Conservation (phyloP, 179 eudicot genomes). For the Sideroxylon spinosum region DNA sequence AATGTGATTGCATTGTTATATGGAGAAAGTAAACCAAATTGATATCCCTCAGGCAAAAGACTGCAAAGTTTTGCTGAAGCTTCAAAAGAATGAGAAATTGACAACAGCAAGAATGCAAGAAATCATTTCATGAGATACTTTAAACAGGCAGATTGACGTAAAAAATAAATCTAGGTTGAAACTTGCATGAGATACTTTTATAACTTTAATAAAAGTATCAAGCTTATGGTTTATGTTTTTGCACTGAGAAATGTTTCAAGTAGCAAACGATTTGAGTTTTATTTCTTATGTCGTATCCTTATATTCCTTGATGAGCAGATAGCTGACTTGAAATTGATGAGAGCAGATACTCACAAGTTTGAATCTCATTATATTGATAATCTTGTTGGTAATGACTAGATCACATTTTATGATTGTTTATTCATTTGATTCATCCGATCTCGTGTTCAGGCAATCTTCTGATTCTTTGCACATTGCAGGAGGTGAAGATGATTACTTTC, state of each 20-base stretch:
- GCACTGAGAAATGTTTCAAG: background rate
- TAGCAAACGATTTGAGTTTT: background rate
- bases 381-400: slow-evolving; percentile 66
- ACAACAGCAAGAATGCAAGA: no score
- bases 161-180: background rate
- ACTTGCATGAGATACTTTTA: background rate
- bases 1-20: no score
- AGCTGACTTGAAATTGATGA: slow-evolving; percentile 64
- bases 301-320: slow-evolving; percentile 45
- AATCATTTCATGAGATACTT: no score
- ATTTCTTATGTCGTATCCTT: background rate
- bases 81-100: no score
- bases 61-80: no score
- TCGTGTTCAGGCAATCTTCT: slow-evolving; percentile 7
- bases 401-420: slow-evolving; percentile 7
- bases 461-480: slow-evolving; percentile 51
- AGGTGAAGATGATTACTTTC: slow-evolving; percentile 57
- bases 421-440: background rate
- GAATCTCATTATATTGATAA: slow-evolving; percentile 80
- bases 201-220: background rate
- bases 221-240: background rate
- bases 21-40: no score
- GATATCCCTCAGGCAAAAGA: no score
- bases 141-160: background rate
- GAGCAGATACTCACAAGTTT: slow-evolving; percentile 87